Base-by-base conservation (phyloP, 2,329 filamentous ascomycete genomes). In the Trichoderma gracile region DNA sequence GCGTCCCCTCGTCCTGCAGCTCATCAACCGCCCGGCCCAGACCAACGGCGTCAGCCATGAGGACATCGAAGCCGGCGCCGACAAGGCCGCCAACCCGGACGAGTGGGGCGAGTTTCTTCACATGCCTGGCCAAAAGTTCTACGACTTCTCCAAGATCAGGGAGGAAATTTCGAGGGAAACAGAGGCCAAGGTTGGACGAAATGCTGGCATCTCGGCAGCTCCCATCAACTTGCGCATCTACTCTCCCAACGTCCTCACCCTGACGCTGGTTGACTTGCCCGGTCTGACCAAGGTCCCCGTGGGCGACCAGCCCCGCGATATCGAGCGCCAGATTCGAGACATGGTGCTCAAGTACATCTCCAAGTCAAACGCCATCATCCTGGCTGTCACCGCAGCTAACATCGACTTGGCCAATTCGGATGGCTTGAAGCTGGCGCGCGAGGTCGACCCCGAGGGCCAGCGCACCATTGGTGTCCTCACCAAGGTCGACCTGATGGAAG, bases 81-180 rank as follows among this genome's bases (percentile, higher is more conserved):
- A 98, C 78, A 90, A 91, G 77, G 90, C 93, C 71, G 92, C 93
- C 73, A 99, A 99, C 78, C 78, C 86, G 21, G 93, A 98, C 75
- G 95, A 99, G 79, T 99, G 96, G 92, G 95, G 94, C 82, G 95
- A 99, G 83, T 99, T 99, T 79, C 84, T 99, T 68, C 95, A 99
- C 78, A 91, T 99, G 69, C 94, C 95, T 21, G 95, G 93, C 72
- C 92, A 98, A 80, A 98, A 98, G 80, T 98, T 96, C 82, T 88
- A 88, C 80, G 95, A 99, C 81, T 99, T 99, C 82, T 91, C 93
- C 83, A 97, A 97, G 84, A 97, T 99, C 73, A 88, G 95, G 72
- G 95, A 98, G 65, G 95, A 99, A 81, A 99, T 99, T 76, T 90
- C 94, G 70, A 89, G 92, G 73, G 95, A 99, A 81, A 99, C 95